A percentile compares a stretch with the other conserved stretches of the same genome.
Conservation (phyloP, 1,284 basidiomycete species). For the Schizophyllum amplum region DNA sequence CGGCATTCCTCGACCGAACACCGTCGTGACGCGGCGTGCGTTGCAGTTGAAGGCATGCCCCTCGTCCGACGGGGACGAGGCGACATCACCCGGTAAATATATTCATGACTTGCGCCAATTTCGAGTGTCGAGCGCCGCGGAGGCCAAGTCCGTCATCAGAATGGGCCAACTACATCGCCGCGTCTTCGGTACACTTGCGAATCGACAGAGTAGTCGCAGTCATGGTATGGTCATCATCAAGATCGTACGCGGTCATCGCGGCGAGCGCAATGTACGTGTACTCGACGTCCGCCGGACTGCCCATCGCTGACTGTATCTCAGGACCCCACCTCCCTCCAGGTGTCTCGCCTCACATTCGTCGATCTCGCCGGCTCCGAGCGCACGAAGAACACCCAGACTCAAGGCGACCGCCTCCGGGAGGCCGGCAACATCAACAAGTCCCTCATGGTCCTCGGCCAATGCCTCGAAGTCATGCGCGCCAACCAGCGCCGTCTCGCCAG, state of each 20-base stretch:
- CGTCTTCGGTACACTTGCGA: slow-evolving; percentile 94
- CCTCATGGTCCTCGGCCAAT: slow-evolving; percentile 97
- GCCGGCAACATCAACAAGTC: slow-evolving; percentile 99
- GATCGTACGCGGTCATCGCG: slow-evolving; percentile 81
- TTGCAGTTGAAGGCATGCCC: slow-evolving; percentile 75
- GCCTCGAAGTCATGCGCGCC: slow-evolving; percentile 88
- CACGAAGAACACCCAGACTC: slow-evolving; percentile 87
- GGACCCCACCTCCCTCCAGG: slow-evolving; percentile 72
- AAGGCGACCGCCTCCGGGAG: slow-evolving; percentile 88
- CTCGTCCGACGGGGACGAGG: slow-evolving; percentile 41
- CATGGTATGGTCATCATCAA: slow-evolving; percentile 95
- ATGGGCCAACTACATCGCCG: slow-evolving; percentile 88
- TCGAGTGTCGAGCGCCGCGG: slow-evolving; percentile 65
- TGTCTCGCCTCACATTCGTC: slow-evolving; percentile 86
- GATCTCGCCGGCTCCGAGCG: slow-evolving; percentile 97
- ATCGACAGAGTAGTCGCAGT: slow-evolving; percentile 84
- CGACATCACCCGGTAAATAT: slow-evolving; percentile 74
- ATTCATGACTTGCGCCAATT: slow-evolving; percentile 85
- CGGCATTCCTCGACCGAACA: slow-evolving; percentile 21
- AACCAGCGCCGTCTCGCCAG: slow-evolving; percentile 77
- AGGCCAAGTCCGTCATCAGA: slow-evolving; percentile 66
- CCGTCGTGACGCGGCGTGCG: slow-evolving; percentile 74
- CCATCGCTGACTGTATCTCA: slow-evolving; percentile 21
- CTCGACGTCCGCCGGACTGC: neutral
- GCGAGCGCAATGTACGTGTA: slow-evolving; percentile 56